These are phyloP conservation scores for Millerago galiae DNA, from an alignment of 805 yeast genomes.

Conservation along the genomic window DNA sequence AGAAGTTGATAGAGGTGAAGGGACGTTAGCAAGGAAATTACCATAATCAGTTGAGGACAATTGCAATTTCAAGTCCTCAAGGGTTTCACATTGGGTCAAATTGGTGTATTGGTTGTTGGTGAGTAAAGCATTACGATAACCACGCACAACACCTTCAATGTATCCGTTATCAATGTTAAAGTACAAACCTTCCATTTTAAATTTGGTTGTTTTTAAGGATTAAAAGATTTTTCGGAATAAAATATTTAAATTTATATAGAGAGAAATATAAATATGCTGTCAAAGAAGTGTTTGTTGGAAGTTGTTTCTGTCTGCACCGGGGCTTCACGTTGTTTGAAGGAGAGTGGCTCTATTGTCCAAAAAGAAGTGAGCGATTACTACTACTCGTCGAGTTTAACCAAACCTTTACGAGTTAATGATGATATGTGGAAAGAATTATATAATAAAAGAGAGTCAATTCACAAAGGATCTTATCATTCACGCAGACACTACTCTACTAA, in stretches of 20 bases:
- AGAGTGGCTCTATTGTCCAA: constrained; percentile 8
- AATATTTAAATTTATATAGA: neutral
- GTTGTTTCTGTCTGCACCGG: constrained; percentile 14
- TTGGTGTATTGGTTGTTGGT: constrained; percentile 79
- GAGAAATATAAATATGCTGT: constrained; percentile 8
- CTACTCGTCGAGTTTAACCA: constrained; percentile 18
- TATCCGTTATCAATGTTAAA: constrained; percentile 86
- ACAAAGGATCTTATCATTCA: neutral
- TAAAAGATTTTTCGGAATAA: neutral
- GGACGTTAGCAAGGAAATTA: constrained; percentile 74
- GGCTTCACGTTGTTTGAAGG: constrained; percentile 12
- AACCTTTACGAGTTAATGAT: constrained; percentile 19
- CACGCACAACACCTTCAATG: constrained; percentile 92
- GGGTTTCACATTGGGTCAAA: constrained; percentile 89
- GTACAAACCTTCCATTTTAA: constrained; percentile 81
- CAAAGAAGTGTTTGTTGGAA: constrained; percentile 17
- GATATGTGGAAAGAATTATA: constrained; percentile 16
- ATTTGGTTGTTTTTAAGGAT: neutral
- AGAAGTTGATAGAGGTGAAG: constrained; percentile 79
- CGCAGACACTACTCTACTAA: neutral
- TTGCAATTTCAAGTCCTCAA: constrained; percentile 92
- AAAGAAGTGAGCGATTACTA: constrained; percentile 14
- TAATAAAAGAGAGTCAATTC: constrained; percentile 1
- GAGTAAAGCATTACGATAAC: constrained; percentile 80
- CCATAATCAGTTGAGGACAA: constrained; percentile 95